A percentile compares a stretch with the other conserved stretches of the same genome.
Conservation (phyloP, 257 asterid species). For the Solanum tarijense region DNA sequence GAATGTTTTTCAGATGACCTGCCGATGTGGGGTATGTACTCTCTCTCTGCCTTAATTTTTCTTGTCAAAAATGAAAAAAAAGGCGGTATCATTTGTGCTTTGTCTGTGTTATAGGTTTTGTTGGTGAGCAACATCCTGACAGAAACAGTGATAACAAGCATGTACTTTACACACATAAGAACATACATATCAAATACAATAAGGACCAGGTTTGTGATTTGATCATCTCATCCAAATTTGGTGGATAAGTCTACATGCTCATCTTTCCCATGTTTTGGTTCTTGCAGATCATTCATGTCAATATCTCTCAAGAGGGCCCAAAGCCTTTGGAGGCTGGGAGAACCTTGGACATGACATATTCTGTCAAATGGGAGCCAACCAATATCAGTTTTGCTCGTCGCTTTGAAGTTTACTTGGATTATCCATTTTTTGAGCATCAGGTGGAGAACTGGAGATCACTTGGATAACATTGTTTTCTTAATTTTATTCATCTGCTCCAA, state of each 20-base stretch:
- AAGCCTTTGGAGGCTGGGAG: constrained; percentile 79
- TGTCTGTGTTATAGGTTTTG: constrained; percentile 25
- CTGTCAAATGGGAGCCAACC: constrained; percentile 84
- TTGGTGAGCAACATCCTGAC: constrained; percentile 43
- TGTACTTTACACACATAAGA: constrained; percentile 44
- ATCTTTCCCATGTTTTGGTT: constrained; percentile 5
- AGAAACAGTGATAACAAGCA: constrained; percentile 42
- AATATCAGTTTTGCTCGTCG: constrained; percentile 78
- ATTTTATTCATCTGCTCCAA: neutral
- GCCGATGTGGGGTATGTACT: constrained; percentile 89
- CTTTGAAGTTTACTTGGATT: constrained; percentile 91
- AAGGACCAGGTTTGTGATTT: constrained; percentile 37
- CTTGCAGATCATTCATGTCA: constrained; percentile 88
- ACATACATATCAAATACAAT: constrained; percentile 33
- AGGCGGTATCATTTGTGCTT: neutral
- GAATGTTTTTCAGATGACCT: constrained; percentile 66
- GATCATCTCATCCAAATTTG: neutral
- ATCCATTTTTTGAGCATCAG: constrained; percentile 99
- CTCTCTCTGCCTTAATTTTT: neutral
- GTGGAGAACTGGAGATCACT: constrained; percentile 19
- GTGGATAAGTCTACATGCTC: neutral
- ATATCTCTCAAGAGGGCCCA: constrained; percentile 76
- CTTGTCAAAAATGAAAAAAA: neutral
- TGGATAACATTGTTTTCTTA: neutral
- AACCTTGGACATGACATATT: constrained; percentile 71